Conservation (phyloP, 441 rosid genomes). For the Hypseocharis bilobata region DNA sequence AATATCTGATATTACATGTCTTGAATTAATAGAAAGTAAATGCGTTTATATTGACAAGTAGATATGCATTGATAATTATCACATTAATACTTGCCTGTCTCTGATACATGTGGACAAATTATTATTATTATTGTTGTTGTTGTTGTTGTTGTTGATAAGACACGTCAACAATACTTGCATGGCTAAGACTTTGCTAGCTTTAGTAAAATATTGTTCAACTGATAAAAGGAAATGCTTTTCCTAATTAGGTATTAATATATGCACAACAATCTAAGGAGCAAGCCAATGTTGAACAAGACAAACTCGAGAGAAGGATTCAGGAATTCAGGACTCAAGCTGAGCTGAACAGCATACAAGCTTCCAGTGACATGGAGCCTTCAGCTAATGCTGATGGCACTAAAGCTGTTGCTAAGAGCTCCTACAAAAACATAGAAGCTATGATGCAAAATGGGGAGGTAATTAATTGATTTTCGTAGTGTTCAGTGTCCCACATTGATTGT, state of each 20-base stretch:
- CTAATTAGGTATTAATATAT: constrained; percentile 59
- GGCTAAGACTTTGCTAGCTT: background rate
- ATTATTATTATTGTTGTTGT: too few relatives aligned
- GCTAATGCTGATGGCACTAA: constrained; percentile 32
- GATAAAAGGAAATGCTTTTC: background rate
- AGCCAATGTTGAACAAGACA: constrained; percentile 64
- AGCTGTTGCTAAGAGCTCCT: constrained; percentile 38
- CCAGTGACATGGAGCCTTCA: constrained; percentile 36
- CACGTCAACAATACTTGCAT: background rate
- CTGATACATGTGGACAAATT: too few relatives aligned
- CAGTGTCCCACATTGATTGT: too few relatives aligned
- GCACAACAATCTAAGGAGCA: constrained; percentile 83
- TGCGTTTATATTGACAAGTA: background rate
- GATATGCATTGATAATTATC: background rate
- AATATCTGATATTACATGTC: background rate
- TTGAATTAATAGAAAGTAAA: background rate
- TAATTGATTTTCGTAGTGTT: constrained; percentile 17
- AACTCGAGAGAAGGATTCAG: constrained; percentile 79
- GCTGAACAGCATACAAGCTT: constrained; percentile 44
- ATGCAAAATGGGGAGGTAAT: constrained; percentile 65
- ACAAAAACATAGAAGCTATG: constrained; percentile 45
- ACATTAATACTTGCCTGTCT: too few relatives aligned
- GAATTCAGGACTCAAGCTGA: constrained; percentile 84
- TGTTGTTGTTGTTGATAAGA: too few relatives aligned
- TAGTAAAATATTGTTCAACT: background rate